Conservation (phyloP, 202 grass and related monocot genomes). For the Panicum hallii region DNA sequence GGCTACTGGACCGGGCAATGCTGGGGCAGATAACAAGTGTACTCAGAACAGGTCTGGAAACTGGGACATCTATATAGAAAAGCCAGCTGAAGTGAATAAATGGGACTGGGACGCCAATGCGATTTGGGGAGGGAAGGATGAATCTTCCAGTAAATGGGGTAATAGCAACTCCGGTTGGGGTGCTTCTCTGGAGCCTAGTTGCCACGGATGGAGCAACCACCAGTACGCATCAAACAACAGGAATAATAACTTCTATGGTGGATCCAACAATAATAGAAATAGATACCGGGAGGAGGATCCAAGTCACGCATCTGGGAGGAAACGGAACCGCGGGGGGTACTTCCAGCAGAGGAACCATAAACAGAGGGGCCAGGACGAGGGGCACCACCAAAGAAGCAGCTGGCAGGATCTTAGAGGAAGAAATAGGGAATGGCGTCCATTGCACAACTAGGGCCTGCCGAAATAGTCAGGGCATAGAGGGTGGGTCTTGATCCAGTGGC, state of each 20-base stretch:
- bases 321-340: conserved; percentile 37
- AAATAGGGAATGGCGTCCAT: conserved; percentile 11
- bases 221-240: neutral
- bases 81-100: conserved; percentile 45
- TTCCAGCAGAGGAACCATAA: conserved; percentile 41
- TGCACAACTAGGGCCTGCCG: conserved; percentile 22
- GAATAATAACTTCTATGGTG: neutral
- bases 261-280: conserved; percentile 45
- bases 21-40: conserved; percentile 35
- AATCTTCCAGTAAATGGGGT: conserved; percentile 28
- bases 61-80: conserved; percentile 67
- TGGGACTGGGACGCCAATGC: conserved; percentile 48
- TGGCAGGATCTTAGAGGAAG: conserved; percentile 46
- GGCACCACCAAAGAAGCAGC: conserved; percentile 17
- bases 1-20: conserved; percentile 34
- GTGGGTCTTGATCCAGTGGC: neutral
- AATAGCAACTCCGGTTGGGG: conserved; percentile 44
- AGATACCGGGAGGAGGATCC: conserved; percentile 26
- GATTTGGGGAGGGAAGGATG: conserved; percentile 42
- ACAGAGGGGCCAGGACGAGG: conserved; percentile 43
- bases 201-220: conserved; percentile 21
- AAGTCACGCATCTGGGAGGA: conserved; percentile 42
- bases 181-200: neutral
- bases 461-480: neutral
- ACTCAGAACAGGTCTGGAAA: conserved; percentile 48